Evolutionary conservation across 768 basidiomycete genomes (phyloP), one percentile per base, ranked within the genome.

Genomic region (Cyclocybe cylindracea): DNA sequence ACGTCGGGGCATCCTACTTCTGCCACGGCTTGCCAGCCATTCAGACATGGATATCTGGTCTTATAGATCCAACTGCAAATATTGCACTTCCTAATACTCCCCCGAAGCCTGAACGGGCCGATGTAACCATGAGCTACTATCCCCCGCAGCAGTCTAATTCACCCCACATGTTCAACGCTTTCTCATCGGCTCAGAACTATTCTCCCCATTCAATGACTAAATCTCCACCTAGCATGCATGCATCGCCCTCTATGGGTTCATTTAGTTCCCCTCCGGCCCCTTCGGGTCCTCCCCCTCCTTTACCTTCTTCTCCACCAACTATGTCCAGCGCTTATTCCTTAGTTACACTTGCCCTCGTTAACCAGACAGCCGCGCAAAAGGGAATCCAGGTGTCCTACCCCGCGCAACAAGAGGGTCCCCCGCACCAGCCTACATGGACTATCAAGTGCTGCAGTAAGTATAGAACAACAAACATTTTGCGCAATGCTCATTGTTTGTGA

Each of bases 1-100:
- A 87, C 55, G 70, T 88, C 10, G 87, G 85, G 7, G 87, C 85
- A n/a, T 65, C 86, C 10, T 85, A 79, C 63, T 70, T 78, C n/a
- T 78, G 80, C 45, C 78, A 73, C 48, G 87, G 86, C 16, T 61
- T 79, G 34, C 39, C 60, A 4, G 61, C 65, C 6, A 72, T 87
- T 44, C 74, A 83, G 60, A 59, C 66, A 18, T 89, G 86, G 86
- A 77, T 87, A 32, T 78, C 78, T 43, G 71, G 70, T 46, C 71
- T 87, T 24, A 70, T 87, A 44, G 78, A 77, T 56, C 84, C 85
- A 7, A 66, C 67, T 11, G 60, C 66, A 41, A 64, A 61, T 46
- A 53, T 54, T 41, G 44, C 36, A 34, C 44, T 56, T 38, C 56
- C 61, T 46, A 55, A 50, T 24, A 44, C 51, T 41, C 36, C 48